Evolutionary conservation across 2,329 filamentous ascomycete species (phyloP), one percentile per base, ranked within the genome.

Genomic region (Aureobasidium sp.): DNA sequence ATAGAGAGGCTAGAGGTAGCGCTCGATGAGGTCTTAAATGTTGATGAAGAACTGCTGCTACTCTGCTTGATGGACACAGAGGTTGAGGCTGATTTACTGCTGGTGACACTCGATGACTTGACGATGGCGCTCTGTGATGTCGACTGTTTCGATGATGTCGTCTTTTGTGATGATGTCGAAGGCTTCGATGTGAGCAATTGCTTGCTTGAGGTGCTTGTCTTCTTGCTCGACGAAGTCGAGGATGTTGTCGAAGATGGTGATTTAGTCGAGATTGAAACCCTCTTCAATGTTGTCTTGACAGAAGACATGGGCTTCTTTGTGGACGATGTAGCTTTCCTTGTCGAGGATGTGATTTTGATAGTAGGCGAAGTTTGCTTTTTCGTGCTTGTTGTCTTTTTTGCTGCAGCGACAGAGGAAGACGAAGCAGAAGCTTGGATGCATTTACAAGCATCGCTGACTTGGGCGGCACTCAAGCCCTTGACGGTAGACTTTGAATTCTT

Each of bases 361-460:
- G 43, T 61, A 5, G 45, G 29, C n/a, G 60, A 43, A 38, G 60
- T 16, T 40, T 47, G 54, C 31, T 64, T 64, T 10, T 27, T 38
- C n/a, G 33, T 16, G 16, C 25, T 47, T 7, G 25, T 51, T 6
- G 60, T 54, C 40, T 64, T 64, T 31, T 63, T 64, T 23, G 60
- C 60, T 27, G 60, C 60, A 2, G 60, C 60, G 15, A 40, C 60
- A 38, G 60, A 55, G 42, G 60, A 64, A 8, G 60, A 64, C 2
- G 60, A 64, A 40, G 50, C 60, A 20, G 60, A 64, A 20, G 50
- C 60, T 25, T 55, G 40, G 16, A 64, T 29, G 20, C 60, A 64
- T 55, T 54, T 64, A 16, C 60, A 64, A 16, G 50, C 60, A 38
- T 38, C 47, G 60, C 60, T 64, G 38, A 64, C 50, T 42, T 55